Evolutionary conservation across 306 rosid genomes (phyloP).

Genomic region (Fragaria iinumae): DNA sequence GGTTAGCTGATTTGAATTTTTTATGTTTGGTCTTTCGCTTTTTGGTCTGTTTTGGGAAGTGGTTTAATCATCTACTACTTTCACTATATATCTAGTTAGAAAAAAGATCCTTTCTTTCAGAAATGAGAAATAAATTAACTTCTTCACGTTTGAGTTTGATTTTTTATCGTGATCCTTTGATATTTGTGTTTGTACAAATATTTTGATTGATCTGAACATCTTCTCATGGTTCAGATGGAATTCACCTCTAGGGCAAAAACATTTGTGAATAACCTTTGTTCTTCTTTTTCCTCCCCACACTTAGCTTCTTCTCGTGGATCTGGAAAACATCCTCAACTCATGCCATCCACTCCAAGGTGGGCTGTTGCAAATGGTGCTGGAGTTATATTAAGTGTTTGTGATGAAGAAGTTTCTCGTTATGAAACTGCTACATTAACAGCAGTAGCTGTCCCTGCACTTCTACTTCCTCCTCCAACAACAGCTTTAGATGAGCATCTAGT

Average conservation of each 20-base stretch:
- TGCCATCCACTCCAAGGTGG: slow-evolving; percentile 96
- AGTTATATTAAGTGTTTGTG: slow-evolving; percentile 95
- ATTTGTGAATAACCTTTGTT: slow-evolving; percentile 12
- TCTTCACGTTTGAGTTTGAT: neutral
- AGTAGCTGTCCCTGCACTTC: slow-evolving; percentile 91
- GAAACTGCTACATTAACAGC: slow-evolving; percentile 97
- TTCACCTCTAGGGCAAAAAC: neutral
- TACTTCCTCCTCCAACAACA: slow-evolving; percentile 99
- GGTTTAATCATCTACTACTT: neutral
- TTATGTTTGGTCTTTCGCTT: neutral
- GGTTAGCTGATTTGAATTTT: neutral
- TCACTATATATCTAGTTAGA: neutral
- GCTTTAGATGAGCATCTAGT: slow-evolving; percentile 96
- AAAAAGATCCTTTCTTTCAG: neutral
- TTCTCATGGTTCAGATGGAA: neutral
- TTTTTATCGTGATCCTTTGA: neutral
- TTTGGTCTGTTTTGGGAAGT: neutral
- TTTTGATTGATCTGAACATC: neutral
- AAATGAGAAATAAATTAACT: neutral
- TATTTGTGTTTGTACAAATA: neutral
- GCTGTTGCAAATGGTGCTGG: slow-evolving; percentile 99
- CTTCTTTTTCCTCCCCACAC: slow-evolving; percentile 12
- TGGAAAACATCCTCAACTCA: slow-evolving; percentile 96
- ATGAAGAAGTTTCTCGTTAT: slow-evolving; percentile 93
- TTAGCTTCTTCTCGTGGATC: slow-evolving; percentile 89